Evolutionary conservation across 768 basidiomycete species (phyloP), one percentile per base, ranked within the genome.

Genomic region (Lentinula detonsa): DNA sequence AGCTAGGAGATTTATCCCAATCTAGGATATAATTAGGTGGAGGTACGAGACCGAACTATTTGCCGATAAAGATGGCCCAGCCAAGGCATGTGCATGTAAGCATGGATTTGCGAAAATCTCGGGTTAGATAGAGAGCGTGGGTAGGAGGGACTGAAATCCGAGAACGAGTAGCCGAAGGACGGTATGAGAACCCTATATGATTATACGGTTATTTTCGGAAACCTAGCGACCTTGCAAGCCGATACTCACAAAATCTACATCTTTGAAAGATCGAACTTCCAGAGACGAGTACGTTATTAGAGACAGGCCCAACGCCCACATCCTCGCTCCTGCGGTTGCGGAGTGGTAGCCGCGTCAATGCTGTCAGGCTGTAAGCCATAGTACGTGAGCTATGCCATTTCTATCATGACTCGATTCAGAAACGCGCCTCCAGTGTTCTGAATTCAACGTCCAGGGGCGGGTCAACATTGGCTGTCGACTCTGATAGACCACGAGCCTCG

Each of bases 251-350:
- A 28, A n/a, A n/a, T 48, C 11, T 48, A 5, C 21, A 48, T 48
- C 18, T 52, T 34, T 50, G 6, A 3, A 34, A 18, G 11, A 11
- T 18, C 31, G 34, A 15, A 52, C 16, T 35, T 52, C 28, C 13
- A 34, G 33, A 35, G 50, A 23, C 46, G 21, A 8, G 21, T 23
- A 11, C 4, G 28, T 28, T 28, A 16, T 45, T 31, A 57, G 18
- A 57, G 28, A 34, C 56, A 57, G 5, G 56, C 56, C 56, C 56
- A 57, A 11, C 56, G 56, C 31, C 56, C 56, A 18, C 56, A 57
- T 46, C 56, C 42, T 45, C 42, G 40, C 40, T 45, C 56, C 40
- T 28, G n/a, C 33, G 35, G 13, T 54, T 39, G 18, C 10, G 53
- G 16, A 34, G 33, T 34, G 5, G 35, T 34, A 51, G 15, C 28